These are phyloP conservation scores for Trifolium subterraneum DNA, from an alignment of 306 rosid species.

Conservation along the genomic window DNA sequence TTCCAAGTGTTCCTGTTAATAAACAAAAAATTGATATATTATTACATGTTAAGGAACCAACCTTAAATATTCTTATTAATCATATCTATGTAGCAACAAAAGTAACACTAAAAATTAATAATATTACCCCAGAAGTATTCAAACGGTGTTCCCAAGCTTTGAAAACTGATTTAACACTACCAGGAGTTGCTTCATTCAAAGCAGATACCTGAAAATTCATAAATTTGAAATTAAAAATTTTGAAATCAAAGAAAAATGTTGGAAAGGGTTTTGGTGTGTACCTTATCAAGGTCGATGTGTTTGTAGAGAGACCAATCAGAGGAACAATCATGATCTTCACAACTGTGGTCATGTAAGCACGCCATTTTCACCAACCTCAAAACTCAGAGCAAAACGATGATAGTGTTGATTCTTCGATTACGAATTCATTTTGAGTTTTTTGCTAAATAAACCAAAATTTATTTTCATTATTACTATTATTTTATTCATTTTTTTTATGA, in stretches of 20 bases:
- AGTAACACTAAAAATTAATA: background rate
- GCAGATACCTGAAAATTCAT: slow-evolving; percentile 68
- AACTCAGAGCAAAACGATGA: background rate
- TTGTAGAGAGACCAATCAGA: slow-evolving; percentile 90
- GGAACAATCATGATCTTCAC: slow-evolving; percentile 96
- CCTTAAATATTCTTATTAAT: background rate
- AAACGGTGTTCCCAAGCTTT: slow-evolving; percentile 96
- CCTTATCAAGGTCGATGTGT: slow-evolving; percentile 89
- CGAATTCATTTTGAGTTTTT: background rate
- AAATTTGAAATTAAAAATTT: background rate
- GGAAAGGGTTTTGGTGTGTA: background rate
- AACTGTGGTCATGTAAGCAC: slow-evolving; percentile 89
- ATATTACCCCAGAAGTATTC: slow-evolving; percentile 71
- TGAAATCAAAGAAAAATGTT: slow-evolving; percentile 14
- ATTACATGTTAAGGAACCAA: background rate
- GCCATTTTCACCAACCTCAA: slow-evolving; percentile 57
- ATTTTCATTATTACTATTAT: too few relatives aligned
- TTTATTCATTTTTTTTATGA: too few relatives aligned
- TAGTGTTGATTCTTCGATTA: background rate
- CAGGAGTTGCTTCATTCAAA: slow-evolving; percentile 84
- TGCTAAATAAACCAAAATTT: too few relatives aligned
- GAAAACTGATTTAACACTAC: slow-evolving; percentile 85
- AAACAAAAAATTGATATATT: background rate
- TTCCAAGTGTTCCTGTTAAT: slow-evolving; percentile 73
- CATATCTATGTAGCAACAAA: slow-evolving; percentile 1